These are phyloP conservation scores for Fibroporia radiculosa DNA, from an alignment of 768 basidiomycete species.

Conservation along the genomic window DNA sequence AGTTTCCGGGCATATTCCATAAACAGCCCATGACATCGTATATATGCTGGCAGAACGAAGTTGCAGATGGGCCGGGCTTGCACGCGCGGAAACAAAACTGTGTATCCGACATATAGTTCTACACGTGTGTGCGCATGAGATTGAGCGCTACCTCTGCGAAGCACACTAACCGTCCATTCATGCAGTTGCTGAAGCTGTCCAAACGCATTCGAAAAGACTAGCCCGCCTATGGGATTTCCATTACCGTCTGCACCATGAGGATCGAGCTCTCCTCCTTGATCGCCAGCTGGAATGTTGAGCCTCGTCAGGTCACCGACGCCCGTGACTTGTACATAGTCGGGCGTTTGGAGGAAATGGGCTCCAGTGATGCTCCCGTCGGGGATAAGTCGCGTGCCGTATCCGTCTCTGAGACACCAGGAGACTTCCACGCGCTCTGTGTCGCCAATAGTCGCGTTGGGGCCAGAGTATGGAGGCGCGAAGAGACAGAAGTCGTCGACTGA, in stretches of 20 bases:
- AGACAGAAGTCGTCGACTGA: conserved; percentile 52
- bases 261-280: conserved; percentile 60
- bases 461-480: conserved; percentile 43
- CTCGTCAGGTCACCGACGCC: conserved; percentile 60
- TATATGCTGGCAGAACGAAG: conserved; percentile 54
- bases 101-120: conserved; percentile 55
- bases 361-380: conserved; percentile 64
- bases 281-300: conserved; percentile 55
- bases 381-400: conserved; percentile 59
- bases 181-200: conserved; percentile 48
- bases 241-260: conserved; percentile 59
- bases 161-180: conserved; percentile 60
- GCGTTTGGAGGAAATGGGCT: conserved; percentile 63
- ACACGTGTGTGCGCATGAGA: conserved; percentile 4
- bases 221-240: conserved; percentile 55
- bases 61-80: conserved; percentile 42
- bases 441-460: conserved; percentile 44
- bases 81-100: conserved; percentile 73
- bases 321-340: conserved; percentile 68
- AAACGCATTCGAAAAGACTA: conserved; percentile 71
- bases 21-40: conserved; percentile 47
- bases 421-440: conserved; percentile 52
- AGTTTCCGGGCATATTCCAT: conserved; percentile 55
- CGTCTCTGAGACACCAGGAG: conserved; percentile 47
- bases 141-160: conserved; percentile 6